Percentiles rank a stretch among this genome's conserved stretches.
These are phyloP conservation scores for Xylaria sp. DNA, from an alignment of 2,329 filamentous ascomycete genomes.

Conservation along the genomic window DNA sequence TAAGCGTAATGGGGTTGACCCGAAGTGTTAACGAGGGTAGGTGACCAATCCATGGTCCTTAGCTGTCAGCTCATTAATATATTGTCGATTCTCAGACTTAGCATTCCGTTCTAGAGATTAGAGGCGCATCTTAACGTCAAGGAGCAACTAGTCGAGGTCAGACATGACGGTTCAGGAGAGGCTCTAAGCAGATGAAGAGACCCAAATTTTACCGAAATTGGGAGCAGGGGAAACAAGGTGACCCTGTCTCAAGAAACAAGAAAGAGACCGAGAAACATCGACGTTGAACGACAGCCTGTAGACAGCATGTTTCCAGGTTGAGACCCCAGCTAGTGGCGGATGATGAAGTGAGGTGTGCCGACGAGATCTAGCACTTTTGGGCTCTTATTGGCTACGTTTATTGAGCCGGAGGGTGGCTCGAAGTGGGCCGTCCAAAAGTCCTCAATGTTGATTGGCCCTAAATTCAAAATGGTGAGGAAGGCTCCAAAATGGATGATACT, in stretches of 20 bases:
- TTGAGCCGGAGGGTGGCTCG: conserved; percentile 42
- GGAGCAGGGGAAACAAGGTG: conserved; percentile 39
- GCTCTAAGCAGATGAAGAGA: conserved; percentile 36
- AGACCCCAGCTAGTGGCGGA: conserved; percentile 49
- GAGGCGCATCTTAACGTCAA: conserved; percentile 42
- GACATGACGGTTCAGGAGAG: conserved; percentile 39
- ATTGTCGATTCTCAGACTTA: conserved; percentile 33
- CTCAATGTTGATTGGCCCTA: conserved; percentile 47
- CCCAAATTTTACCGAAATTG: conserved; percentile 43
- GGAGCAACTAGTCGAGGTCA: conserved; percentile 36
- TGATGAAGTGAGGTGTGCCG: conserved; percentile 47
- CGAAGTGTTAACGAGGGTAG: conserved; percentile 37
- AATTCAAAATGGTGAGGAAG: conserved; percentile 41
- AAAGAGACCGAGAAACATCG: conserved; percentile 39
- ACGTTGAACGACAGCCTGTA: conserved; percentile 48
- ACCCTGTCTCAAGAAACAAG: conserved; percentile 40
- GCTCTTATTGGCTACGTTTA: conserved; percentile 40
- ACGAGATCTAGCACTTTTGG: conserved; percentile 42
- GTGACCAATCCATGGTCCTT: conserved; percentile 31
- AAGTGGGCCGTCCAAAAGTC: conserved; percentile 39
- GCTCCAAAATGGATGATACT: conserved; percentile 31
- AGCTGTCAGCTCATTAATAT: conserved; percentile 35
- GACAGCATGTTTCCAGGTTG: conserved; percentile 46
- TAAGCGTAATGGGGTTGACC: conserved; percentile 33
- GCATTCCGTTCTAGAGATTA: conserved; percentile 35